phyloP scores from a whole-genome alignment of 2,329 filamentous ascomycete genomes.

The Zymoseptoria crescenta region DNA sequence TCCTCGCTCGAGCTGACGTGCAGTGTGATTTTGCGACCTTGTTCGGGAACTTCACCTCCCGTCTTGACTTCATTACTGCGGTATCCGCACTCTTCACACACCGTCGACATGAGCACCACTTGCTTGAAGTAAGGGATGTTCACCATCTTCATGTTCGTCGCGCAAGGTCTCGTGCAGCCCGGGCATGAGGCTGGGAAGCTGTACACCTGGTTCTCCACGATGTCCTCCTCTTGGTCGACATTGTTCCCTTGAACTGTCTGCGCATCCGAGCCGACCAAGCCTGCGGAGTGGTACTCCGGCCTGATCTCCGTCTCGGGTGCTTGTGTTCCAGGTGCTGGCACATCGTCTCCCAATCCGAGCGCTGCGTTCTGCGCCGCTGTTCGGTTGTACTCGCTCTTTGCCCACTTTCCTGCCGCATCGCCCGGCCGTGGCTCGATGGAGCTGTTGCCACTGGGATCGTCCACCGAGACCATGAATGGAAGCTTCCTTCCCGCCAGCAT shows the following conservation, averaged over 20 bases:
- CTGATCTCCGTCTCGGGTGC: slow-evolving; percentile 51
- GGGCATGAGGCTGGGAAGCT: slow-evolving; percentile 87
- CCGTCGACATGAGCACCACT: slow-evolving; percentile 89
- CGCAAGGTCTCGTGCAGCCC: slow-evolving; percentile 76
- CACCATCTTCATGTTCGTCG: slow-evolving; percentile 97
- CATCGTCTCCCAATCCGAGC: slow-evolving; percentile 60
- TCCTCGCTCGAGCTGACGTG: slow-evolving; percentile 62
- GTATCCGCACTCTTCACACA: slow-evolving; percentile 82
- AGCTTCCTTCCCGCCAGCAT: slow-evolving; percentile 73
- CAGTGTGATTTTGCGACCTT: slow-evolving; percentile 76
- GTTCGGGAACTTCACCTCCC: slow-evolving; percentile 79
- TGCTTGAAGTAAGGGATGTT: slow-evolving; percentile 98
- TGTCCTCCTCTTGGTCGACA: slow-evolving; percentile 54
- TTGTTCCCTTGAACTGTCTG: slow-evolving; percentile 30
- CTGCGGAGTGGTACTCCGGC: slow-evolving; percentile 44
- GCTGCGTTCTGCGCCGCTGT: slow-evolving; percentile 79
- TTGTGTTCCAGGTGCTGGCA: slow-evolving; percentile 27
- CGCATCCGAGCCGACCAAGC: slow-evolving; percentile 31
- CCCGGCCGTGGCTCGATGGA: slow-evolving; percentile 81
- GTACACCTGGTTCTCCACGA: slow-evolving; percentile 87
- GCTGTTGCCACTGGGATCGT: slow-evolving; percentile 91
- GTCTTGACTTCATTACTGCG: slow-evolving; percentile 97
- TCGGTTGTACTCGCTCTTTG: slow-evolving; percentile 73
- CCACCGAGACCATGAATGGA: slow-evolving; percentile 79
- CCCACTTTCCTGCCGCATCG: slow-evolving; percentile 79